phyloP scores from a whole-genome alignment of 768 basidiomycete species.

The Mycena amicta region DNA sequence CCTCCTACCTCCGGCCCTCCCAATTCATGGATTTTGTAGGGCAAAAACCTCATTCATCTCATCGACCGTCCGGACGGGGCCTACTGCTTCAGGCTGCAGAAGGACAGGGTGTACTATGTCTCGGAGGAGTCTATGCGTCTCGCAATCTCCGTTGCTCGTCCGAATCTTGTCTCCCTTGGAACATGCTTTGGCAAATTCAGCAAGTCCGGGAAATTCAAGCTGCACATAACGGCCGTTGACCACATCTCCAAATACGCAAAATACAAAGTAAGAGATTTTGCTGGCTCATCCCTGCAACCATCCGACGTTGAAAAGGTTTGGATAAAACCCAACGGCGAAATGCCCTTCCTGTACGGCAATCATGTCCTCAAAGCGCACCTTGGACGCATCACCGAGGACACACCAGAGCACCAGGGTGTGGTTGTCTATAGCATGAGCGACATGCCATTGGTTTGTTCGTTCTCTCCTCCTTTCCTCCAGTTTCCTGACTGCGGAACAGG shows the following conservation, averaged over 20 bases:
- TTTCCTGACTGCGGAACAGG: constrained; percentile 48
- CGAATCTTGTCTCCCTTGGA: constrained; percentile 89
- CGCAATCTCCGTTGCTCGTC: constrained; percentile 87
- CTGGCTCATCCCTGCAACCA: neutral
- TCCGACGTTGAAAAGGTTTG: no score
- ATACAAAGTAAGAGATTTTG: constrained; percentile 75
- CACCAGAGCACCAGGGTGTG: constrained; percentile 98
- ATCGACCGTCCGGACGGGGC: constrained; percentile 94
- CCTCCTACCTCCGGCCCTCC: neutral
- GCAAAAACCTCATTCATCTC: constrained; percentile 93
- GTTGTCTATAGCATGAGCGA: constrained; percentile 97
- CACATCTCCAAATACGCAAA: constrained; percentile 95
- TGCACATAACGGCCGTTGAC: constrained; percentile 93
- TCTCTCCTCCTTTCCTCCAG: neutral
- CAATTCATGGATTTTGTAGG: constrained; percentile 47
- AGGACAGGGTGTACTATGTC: constrained; percentile 94
- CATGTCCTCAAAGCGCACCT: constrained; percentile 98
- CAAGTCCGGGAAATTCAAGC: constrained; percentile 96
- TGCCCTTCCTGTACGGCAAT: constrained; percentile 99
- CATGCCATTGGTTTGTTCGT: constrained; percentile 73
- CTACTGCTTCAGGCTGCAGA: constrained; percentile 94
- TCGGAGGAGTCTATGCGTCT: constrained; percentile 94
- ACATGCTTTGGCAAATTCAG: constrained; percentile 98
- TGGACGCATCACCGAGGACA: constrained; percentile 98
- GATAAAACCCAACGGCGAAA: constrained; percentile 99